phyloP scores from a whole-genome alignment of 768 basidiomycete species.

The Gymnopilus dilepis region DNA sequence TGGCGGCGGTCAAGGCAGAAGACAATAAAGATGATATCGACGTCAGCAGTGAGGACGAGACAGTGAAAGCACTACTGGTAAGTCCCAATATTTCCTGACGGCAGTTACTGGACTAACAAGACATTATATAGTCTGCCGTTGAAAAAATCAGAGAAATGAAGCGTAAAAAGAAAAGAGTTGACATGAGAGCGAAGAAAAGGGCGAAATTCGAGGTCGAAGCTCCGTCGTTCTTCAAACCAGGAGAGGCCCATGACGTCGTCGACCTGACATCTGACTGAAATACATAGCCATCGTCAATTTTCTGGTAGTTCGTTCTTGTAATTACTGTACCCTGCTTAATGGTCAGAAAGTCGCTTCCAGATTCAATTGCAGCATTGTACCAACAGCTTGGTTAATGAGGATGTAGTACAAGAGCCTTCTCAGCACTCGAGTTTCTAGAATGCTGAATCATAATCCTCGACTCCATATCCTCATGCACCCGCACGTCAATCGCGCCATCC shows the following conservation, averaged over 20 bases:
- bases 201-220: not conserved
- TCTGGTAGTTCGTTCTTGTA: too few relatives aligned
- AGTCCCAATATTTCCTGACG: not conserved
- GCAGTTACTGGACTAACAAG: too few relatives aligned
- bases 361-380: too few relatives aligned
- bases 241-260: not conserved
- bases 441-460: too few relatives aligned
- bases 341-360: too few relatives aligned
- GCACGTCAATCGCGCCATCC: not conserved
- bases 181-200: not conserved
- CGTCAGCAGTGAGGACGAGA: not conserved
- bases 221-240: not conserved
- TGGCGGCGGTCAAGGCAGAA: not conserved
- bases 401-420: too few relatives aligned
- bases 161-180: not conserved
- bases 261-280: conserved; percentile 1
- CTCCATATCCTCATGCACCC: not conserved
- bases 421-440: too few relatives aligned
- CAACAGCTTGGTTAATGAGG: too few relatives aligned
- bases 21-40: not conserved
- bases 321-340: too few relatives aligned
- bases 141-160: not conserved
- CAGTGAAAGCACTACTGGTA: not conserved
- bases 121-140: not conserved
- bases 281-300: too few relatives aligned